phyloP scores from a whole-genome alignment of 2,329 filamentous ascomycete species.

The Torrubiellomyces zombiae region DNA sequence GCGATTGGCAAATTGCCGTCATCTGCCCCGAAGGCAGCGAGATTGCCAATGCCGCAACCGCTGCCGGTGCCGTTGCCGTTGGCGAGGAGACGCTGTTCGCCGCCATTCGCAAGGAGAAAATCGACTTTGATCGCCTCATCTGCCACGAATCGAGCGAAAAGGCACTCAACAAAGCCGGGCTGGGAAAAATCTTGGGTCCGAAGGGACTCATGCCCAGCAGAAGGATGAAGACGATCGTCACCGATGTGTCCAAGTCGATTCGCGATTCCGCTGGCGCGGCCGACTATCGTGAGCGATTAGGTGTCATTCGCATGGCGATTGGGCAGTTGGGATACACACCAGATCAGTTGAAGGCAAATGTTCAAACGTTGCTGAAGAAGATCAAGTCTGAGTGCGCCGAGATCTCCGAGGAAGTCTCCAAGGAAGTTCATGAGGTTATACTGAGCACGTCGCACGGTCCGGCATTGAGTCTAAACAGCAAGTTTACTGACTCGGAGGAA shows the following conservation, averaged over 20 bases:
- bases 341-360: conserved; percentile 68
- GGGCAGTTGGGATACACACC: conserved; percentile 83
- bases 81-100: conserved; percentile 80
- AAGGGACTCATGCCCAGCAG: conserved; percentile 81
- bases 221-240: conserved; percentile 79
- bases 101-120: conserved; percentile 51
- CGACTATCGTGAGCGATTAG: conserved; percentile 72
- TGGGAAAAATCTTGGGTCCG: conserved; percentile 74
- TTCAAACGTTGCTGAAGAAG: conserved; percentile 58
- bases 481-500: conserved; percentile 48
- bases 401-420: conserved; percentile 38
- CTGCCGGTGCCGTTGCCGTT: conserved; percentile 65
- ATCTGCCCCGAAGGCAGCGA: conserved; percentile 72
- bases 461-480: conserved; percentile 72
- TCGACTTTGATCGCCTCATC: conserved; percentile 79
- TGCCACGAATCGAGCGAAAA: conserved; percentile 66
- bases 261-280: conserved; percentile 69
- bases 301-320: conserved; percentile 76
- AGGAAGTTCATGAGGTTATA: conserved; percentile 44
- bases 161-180: conserved; percentile 62
- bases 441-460: conserved; percentile 78
- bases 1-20: conserved; percentile 76
- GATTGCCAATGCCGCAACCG: conserved; percentile 54
- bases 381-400: conserved; percentile 65
- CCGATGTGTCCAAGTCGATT: conserved; percentile 58